phyloP scores from a whole-genome alignment of 2,329 filamentous ascomycete species.

The Diaporthe aspalathi region DNA sequence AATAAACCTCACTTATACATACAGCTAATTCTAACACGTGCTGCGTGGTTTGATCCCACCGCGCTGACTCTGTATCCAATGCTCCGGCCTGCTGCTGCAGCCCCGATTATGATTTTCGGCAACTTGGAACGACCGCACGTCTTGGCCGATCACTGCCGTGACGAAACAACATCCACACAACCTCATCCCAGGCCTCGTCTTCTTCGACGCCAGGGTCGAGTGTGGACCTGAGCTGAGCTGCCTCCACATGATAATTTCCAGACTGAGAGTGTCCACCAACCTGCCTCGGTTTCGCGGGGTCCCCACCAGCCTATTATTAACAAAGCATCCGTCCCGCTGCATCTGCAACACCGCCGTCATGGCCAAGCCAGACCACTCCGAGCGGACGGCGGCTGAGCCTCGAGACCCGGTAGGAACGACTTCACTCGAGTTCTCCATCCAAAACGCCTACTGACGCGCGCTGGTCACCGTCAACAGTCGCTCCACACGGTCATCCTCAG shows the following conservation, averaged over 20 bases:
- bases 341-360: constrained; percentile 31
- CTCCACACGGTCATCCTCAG: constrained; percentile 72
- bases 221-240: not conserved
- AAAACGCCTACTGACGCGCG: not conserved
- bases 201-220: too few relatives aligned
- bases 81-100: not conserved
- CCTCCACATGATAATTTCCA: not conserved
- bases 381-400: constrained; percentile 80
- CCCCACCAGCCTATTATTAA: not conserved
- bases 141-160: not conserved
- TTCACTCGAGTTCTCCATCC: too few relatives aligned
- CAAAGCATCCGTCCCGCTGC: not conserved
- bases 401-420: constrained; percentile 66
- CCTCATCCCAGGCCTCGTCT: not conserved
- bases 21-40: not conserved
- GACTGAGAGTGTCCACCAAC: not conserved
- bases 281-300: not conserved
- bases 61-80: too few relatives aligned
- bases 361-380: constrained; percentile 65
- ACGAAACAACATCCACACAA: not conserved
- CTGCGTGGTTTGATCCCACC: not conserved
- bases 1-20: not conserved
- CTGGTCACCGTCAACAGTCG: constrained; percentile 46
- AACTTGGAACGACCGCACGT: not conserved
- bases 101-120: not conserved